Conservation (phyloP, 2,329 filamentous ascomycete genomes). For the Alternaria sp. region DNA sequence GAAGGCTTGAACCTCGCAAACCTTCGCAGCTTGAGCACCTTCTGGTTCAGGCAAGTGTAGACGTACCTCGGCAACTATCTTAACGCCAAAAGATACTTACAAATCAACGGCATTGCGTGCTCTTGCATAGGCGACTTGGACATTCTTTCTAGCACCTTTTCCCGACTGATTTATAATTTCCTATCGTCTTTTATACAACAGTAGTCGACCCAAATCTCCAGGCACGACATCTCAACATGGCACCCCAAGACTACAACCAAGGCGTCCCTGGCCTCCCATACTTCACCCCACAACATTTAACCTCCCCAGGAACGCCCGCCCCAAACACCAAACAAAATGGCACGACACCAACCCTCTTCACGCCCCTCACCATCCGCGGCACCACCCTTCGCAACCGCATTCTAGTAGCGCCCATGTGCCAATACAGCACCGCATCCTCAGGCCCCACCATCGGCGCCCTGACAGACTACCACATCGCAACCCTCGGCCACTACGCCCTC, state of each 20-base stretch:
- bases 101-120: constrained; percentile 19
- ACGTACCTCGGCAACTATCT: constrained; percentile 18
- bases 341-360: constrained; percentile 41
- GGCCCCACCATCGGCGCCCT: constrained; percentile 46
- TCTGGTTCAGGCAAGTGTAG: not conserved
- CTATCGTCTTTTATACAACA: not conserved
- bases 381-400: constrained; percentile 47
- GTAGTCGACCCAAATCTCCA: not conserved
- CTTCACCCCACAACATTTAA: constrained; percentile 55
- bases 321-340: constrained; percentile 11
- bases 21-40: not conserved
- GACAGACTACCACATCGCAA: constrained; percentile 49
- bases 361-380: constrained; percentile 43
- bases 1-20: not conserved
- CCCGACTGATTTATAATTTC: not conserved
- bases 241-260: constrained; percentile 34
- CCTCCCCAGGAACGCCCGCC: constrained; percentile 47
- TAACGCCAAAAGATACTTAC: constrained; percentile 6
- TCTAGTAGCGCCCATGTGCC: constrained; percentile 49
- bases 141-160: not conserved
- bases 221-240: constrained; percentile 20
- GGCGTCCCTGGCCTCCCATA: constrained; percentile 45
- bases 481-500: constrained; percentile 48
- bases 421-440: constrained; percentile 39
- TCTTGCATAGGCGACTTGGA: not conserved